These are phyloP conservation scores for Eragrostis curvula DNA, from an alignment of 176 grass and related monocot genomes.

Conservation along the genomic window DNA sequence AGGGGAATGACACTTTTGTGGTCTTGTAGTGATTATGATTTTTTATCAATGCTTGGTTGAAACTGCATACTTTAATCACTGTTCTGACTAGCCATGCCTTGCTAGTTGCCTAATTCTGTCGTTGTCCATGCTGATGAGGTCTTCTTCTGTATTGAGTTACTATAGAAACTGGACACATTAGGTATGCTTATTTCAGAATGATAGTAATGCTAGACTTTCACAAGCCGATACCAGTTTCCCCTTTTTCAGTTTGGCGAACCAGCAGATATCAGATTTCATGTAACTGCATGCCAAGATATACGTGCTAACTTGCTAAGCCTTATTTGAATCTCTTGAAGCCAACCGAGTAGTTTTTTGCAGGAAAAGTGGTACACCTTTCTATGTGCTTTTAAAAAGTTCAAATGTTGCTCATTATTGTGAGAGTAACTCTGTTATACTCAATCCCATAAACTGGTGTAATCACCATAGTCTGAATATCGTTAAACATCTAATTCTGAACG, in stretches of 20 bases:
- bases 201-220: not conserved
- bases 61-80: constrained; percentile 8
- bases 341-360: constrained; percentile 3
- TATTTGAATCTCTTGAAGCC: constrained; percentile 1
- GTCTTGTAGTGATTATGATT: not conserved
- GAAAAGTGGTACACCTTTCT: not conserved
- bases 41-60: constrained; percentile 7
- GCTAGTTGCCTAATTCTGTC: not conserved
- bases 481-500: constrained; percentile 28
- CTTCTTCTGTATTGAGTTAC: not conserved
- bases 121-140: not conserved
- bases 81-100: not conserved
- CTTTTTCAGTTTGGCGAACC: constrained; percentile 9
- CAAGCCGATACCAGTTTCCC: not conserved
- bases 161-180: not conserved
- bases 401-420: not conserved
- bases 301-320: not conserved
- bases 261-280: not conserved
- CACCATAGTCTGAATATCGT: constrained; percentile 2
- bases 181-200: not conserved
- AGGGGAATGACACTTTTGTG: not conserved
- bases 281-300: not conserved
- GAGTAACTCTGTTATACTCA: not conserved
- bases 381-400: not conserved
- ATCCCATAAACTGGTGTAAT: constrained; percentile 15